Base-by-base conservation (phyloP, 164 flowering plant species). In the Chloranthus sessilifolius region DNA sequence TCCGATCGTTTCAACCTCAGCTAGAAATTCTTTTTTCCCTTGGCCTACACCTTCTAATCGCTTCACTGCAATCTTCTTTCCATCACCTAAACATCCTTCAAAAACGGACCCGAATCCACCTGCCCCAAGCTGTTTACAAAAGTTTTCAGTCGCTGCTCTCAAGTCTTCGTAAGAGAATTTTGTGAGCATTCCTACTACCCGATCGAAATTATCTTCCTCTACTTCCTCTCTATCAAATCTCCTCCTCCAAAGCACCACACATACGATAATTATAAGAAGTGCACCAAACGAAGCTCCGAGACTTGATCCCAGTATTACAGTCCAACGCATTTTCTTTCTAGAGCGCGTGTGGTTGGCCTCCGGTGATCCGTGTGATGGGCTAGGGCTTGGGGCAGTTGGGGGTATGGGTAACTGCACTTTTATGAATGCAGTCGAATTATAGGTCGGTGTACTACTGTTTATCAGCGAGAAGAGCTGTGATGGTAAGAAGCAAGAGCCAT, bases 91-190 rank as follows among this genome's bases (percentile, higher is more conserved):
- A 0, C 46, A 55, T 4, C 95, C 98, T 47, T 73, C 83, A 52
- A 76, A 91, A 1, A 91, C 96, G 17, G 82, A 19, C 16, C 98
- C 96, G 60, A 85, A 91, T 9, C 95, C 98, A 9, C 98, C 98
- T 5, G 80, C 51, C 1, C 98, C 98, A 11, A 91, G 81, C 53
- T 57, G 71, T 27, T 46, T 67, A 36, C 60, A 62, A 61, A 91
- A 91, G 50, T 67, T 65, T 14, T 76, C 76, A 6, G 96, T 91
- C 1, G 92, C 98, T 5, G 17, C 44, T 45, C 69, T 74, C 3
- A 91, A 73, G 50, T 81, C 88, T 61, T 74, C 75, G 35, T 71
- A 87, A 2, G 63, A 71, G 58, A 69, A 83, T 26, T 48, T 35
- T 7, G 23, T 29, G 11, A 47, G 61, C 47, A 38, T 15, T 37